phyloP scores from a whole-genome alignment of 805 yeast genomes.

The Teunomyces funiuensis region DNA sequence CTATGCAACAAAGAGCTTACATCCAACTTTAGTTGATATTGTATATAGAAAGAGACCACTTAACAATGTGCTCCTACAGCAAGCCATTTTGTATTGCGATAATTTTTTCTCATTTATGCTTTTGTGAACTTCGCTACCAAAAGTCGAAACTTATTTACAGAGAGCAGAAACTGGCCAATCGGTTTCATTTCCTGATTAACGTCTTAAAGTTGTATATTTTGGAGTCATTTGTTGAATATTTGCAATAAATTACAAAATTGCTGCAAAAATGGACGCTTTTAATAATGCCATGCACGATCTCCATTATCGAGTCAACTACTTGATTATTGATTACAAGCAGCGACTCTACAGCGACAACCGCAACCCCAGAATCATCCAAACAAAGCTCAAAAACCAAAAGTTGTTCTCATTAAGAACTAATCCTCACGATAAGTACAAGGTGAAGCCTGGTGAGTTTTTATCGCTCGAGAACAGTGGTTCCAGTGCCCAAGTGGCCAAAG shows the following conservation, averaged over 20 bases:
- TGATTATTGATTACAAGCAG: slow-evolving; percentile 34
- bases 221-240: not conserved
- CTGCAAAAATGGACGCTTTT: not conserved
- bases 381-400: slow-evolving; percentile 30
- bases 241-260: not conserved
- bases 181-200: no score
- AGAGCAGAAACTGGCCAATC: no score
- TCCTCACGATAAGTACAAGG: slow-evolving; percentile 31
- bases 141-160: no score
- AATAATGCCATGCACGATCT: slow-evolving; percentile 19
- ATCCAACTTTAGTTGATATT: slow-evolving; percentile 24
- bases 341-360: slow-evolving; percentile 38
- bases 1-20: slow-evolving; percentile 86
- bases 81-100: no score
- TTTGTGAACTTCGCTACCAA: not conserved
- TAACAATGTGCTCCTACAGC: no score
- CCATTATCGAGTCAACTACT: slow-evolving; percentile 33
- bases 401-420: slow-evolving; percentile 40
- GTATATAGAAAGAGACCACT: slow-evolving; percentile 11
- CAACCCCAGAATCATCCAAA: slow-evolving; percentile 39
- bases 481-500: not conserved
- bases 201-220: no score
- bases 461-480: slow-evolving; percentile 12
- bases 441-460: slow-evolving; percentile 34
- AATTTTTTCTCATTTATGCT: not conserved